Base-by-base conservation (phyloP, 768 basidiomycete species). In the Amanita polypyramis region DNA sequence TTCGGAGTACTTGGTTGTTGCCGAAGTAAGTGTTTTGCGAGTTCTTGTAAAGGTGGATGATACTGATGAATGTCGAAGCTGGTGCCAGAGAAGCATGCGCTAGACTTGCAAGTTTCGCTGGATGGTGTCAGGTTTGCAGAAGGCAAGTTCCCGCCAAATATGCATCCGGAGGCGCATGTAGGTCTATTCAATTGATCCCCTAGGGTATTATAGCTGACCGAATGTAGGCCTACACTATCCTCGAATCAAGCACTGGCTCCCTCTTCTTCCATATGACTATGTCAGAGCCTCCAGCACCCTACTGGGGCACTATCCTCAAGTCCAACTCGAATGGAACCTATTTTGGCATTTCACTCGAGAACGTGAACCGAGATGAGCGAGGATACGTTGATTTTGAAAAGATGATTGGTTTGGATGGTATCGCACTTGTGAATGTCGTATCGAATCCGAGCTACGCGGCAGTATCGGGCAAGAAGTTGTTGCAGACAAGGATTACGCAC, bases 241-340 rank as follows among this genome's bases (percentile, higher is more conserved):
- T 98, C 6, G 96, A 99, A 65, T 98, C 95, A 1, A 85, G 75
- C 58, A 99, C 96, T 0, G 81, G 85, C 45, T 79, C 95, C 0
- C 78, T 99, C 53, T 99, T 99, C 79, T 62, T 99, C 9, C 95
- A 95, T 58, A 85, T 95, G 73, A 98, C 96, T 0, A 95, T 88
- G 70, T 89, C 88, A 15, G 80, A 87, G 51, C 67, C 72, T 12
- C 74, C 77, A 0, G 73, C 69, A 17, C 87, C 83, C 2, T 85
- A 72, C 60, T 98, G 87, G 83, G 96, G 96, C 30, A 85, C 78
- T 58, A 83, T 98, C 55, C 76, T 92, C 51, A 95, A 95, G 64
- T 96, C 94, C 23, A 98, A 99, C 64, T 97, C 87, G 25, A 99
- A 99, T 57, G 96, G 96, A 32, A 99, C 96, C 0, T 97, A 96